Evolutionary conservation across 202 grass and related monocot genomes (phyloP).

Genomic region (Panicum virgatum): DNA sequence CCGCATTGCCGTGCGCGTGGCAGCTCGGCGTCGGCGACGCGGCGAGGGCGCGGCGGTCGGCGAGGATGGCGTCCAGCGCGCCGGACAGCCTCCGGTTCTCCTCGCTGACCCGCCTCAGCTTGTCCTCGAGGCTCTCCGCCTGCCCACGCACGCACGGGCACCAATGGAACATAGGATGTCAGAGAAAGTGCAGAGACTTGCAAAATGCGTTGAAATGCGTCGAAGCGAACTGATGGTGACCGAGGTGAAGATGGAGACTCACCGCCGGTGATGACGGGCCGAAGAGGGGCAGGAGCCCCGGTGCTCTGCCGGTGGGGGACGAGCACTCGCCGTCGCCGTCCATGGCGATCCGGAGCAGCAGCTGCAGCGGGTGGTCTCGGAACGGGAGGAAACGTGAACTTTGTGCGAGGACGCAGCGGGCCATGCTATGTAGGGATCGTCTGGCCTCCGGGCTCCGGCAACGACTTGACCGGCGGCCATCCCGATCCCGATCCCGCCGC

Average conservation of each 20-base stretch:
- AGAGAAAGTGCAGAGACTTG: background rate
- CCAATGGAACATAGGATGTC: background rate
- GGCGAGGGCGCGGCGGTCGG: background rate
- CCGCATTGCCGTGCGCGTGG: slow-evolving; percentile 16
- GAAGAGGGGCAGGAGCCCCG: slow-evolving; percentile 26
- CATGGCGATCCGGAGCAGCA: background rate
- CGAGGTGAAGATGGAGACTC: background rate
- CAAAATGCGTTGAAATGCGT: no score
- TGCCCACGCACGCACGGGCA: background rate
- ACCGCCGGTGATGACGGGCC: background rate
- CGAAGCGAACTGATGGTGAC: no score
- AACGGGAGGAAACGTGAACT: background rate
- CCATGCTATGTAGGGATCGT: background rate
- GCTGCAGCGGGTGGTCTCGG: background rate
- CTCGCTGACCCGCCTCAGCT: slow-evolving; percentile 42
- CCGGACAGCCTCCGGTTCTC: slow-evolving; percentile 56
- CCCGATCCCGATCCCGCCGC: no score
- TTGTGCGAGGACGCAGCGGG: background rate
- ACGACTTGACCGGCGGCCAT: slow-evolving; percentile 13
- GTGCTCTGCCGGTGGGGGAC: background rate
- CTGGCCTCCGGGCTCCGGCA: background rate
- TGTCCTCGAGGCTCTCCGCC: slow-evolving; percentile 44
- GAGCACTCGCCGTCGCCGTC: no score
- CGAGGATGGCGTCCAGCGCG: slow-evolving; percentile 40
- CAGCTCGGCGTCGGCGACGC: background rate